Base-by-base conservation (phyloP, 345 rosid genomes). In the Acer negundo region DNA sequence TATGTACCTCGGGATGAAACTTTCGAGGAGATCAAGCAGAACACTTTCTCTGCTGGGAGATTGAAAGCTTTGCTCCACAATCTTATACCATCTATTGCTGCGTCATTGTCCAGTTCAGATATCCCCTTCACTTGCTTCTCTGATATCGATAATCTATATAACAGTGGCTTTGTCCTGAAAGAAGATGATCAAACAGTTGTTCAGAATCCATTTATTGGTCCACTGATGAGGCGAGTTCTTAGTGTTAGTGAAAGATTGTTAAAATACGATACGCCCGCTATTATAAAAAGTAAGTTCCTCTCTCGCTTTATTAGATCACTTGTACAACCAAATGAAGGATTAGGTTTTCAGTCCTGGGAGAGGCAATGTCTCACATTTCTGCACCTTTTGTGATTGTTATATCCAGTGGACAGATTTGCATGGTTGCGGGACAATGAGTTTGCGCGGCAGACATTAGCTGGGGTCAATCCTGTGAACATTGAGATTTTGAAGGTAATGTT, bases 351-450 rank as follows among this genome's bases (percentile, higher is more conserved):
- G 19, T 70, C 70, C 70, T 51, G 67, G 47, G 38, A n/a, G 38
- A 35, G 38, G 38, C 69, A 47, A 56, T 53, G 15, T 78, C n/a
- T 66, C 72, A 62, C 69, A 19, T 77, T 71, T 65, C 62, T 67
- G 58, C 67, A 69, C 62, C 9, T 59, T 26, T 42, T 59, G 35
- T 47, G 17, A 22, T 73, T 22, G 75, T 10, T 76, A 17, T 79
- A 24, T 81, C 23, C 85, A 95, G 99, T 86, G 82, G 98, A 95
- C 77, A 87, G 98, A 65, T 95, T 95, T 87, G 85, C 98, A 15
- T 95, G 99, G 99, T 81, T 95, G 74, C 86, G 99, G 66, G 99
- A 95, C 72, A 87, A 87, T 23, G 99, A 95, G 77, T 95, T 95
- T 67, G 97, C 96, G n/a, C 92, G 98, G 42, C 98, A 92, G 86